Conservation (phyloP, 2,329 filamentous ascomycete species). For the Chaetomiaceae sp. region DNA sequence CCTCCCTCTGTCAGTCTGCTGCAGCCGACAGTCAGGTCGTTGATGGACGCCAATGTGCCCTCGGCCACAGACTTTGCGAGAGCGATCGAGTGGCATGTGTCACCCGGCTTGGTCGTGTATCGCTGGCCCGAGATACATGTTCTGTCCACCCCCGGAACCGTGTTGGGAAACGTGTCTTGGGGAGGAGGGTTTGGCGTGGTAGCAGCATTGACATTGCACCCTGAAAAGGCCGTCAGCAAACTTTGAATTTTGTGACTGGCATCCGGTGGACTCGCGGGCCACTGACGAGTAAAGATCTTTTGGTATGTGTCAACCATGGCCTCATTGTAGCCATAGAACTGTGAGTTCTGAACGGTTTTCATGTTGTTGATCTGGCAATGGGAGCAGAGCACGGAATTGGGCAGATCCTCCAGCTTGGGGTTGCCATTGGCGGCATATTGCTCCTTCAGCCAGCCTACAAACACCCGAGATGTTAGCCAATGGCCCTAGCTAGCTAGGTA, state of each 20-base stretch:
- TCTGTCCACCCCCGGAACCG: not conserved
- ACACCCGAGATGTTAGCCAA: not conserved
- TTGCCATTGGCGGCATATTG: slow-evolving; percentile 5
- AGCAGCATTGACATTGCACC: not conserved
- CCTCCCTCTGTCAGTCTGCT: not conserved
- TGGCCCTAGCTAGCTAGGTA: too few relatives aligned
- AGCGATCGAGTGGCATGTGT: slow-evolving; percentile 3
- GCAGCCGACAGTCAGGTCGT: not conserved
- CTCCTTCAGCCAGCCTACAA: not conserved
- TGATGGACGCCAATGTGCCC: slow-evolving; percentile 3
- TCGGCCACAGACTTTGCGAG: not conserved
- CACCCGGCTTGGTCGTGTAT: not conserved
- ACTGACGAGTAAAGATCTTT: not conserved
- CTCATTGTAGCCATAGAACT: slow-evolving; percentile 1
- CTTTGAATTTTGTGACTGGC: not conserved
- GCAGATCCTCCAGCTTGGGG: not conserved
- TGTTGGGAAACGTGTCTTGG: slow-evolving; percentile 2
- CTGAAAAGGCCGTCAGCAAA: not conserved
- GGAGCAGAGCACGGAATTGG: not conserved
- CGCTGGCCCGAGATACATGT: slow-evolving; percentile 1
- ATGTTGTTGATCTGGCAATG: slow-evolving; percentile 8
- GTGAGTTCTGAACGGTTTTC: not conserved
- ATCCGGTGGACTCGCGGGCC: too few relatives aligned
- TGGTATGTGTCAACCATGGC: slow-evolving; percentile 1
- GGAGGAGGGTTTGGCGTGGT: not conserved